These are phyloP conservation scores for Pythium grandisporangium DNA, from an alignment of 352 stramenopile genomes.

Conservation along the genomic window DNA sequence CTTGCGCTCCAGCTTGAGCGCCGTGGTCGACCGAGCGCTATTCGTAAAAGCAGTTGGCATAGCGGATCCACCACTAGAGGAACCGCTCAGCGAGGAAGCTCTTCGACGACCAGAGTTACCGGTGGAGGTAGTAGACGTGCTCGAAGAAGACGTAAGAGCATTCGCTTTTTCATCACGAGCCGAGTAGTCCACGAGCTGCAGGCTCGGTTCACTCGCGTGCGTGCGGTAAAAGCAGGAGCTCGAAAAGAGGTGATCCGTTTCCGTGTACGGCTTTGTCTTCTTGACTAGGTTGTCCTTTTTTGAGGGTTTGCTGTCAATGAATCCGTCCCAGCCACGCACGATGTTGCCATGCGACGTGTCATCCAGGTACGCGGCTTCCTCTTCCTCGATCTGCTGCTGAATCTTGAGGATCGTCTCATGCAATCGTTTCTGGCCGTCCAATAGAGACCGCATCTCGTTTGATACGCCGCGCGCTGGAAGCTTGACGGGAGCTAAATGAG, in stretches of 20 bases:
- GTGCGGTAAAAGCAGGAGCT: conserved; percentile 56
- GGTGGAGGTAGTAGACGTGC: background rate
- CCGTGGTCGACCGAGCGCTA: background rate
- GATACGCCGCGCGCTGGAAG: conserved; percentile 24
- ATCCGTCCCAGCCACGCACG: conserved; percentile 81
- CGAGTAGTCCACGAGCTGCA: conserved; percentile 43
- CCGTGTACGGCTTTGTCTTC: conserved; percentile 74
- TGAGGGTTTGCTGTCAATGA: conserved; percentile 72
- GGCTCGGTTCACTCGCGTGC: conserved; percentile 36
- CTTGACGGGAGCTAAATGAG: no score
- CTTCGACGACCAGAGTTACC: no score
- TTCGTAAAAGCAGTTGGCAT: no score
- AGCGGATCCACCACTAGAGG: no score
- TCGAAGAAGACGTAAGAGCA: background rate
- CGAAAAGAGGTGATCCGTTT: conserved; percentile 74
- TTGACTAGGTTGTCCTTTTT: conserved; percentile 69
- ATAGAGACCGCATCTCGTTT: conserved; percentile 62
- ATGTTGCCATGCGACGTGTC: conserved; percentile 84
- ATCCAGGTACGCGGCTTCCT: conserved; percentile 70
- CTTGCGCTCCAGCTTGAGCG: conserved; percentile 9
- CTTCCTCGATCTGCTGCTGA: conserved; percentile 70
- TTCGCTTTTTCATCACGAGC: conserved; percentile 16
- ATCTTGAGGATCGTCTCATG: conserved; percentile 64
- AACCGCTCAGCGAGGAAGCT: background rate
- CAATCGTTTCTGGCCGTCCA: conserved; percentile 56